Evolutionary conservation across 78 protist genomes (phyloP).

Genomic region (Anaeramoeba flamelloides): DNA sequence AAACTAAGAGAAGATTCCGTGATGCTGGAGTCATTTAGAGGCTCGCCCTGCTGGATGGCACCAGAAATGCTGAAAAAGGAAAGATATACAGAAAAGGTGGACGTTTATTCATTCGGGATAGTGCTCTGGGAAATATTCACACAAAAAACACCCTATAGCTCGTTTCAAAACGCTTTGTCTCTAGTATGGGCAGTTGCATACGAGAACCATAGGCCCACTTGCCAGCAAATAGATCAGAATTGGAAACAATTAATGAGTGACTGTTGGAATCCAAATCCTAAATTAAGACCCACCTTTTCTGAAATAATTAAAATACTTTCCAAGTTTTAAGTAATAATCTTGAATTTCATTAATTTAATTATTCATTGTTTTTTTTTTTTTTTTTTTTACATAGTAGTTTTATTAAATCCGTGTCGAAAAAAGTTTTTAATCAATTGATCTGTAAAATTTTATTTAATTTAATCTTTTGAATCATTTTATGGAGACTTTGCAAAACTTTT

Average conservation of each 20-base stretch:
- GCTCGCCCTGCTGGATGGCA: conserved; percentile 19
- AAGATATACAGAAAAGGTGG: conserved; percentile 1
- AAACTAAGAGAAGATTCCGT: no score
- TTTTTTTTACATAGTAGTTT: no score
- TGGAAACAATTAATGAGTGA: not conserved
- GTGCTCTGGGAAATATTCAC: conserved; percentile 17
- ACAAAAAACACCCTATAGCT: not conserved
- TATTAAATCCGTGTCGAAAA: no score
- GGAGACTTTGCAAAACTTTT: no score
- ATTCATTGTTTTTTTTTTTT: no score
- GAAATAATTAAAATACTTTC: no score
- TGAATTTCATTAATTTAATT: no score
- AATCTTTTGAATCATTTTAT: no score
- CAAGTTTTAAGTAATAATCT: no score
- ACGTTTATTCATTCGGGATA: conserved; percentile 14
- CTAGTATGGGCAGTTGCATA: not conserved
- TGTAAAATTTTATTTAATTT: no score
- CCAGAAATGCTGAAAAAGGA: conserved; percentile 7
- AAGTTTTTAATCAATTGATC: no score
- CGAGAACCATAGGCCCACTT: not conserved
- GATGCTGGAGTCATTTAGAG: no score
- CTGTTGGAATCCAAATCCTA: conserved; percentile 13
- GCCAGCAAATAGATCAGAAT: not conserved
- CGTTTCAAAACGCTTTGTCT: conserved; percentile 2
- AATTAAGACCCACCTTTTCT: not conserved